Evolutionary conservation across 768 basidiomycete species (phyloP).

Genomic region (Pisolithus tinctorius): DNA sequence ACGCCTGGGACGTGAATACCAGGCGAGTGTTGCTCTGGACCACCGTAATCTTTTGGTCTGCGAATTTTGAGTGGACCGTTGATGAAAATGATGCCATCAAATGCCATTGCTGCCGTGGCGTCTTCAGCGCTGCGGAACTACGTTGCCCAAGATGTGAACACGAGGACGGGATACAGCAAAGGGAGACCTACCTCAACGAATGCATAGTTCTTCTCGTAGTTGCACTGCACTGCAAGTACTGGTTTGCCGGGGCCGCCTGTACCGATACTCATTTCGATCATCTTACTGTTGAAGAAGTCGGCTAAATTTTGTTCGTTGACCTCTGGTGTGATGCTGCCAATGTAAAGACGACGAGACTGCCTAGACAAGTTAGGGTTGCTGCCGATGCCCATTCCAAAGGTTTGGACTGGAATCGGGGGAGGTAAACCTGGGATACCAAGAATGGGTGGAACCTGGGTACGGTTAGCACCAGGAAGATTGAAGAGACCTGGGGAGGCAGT

Average conservation of each 20-base stretch:
- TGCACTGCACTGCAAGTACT: conserved; percentile 90
- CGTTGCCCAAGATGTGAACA: conserved; percentile 9
- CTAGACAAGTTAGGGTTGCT: conserved; percentile 85
- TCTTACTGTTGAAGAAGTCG: conserved; percentile 94
- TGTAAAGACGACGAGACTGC: conserved; percentile 92
- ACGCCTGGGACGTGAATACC: conserved; percentile 87
- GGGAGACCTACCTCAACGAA: conserved; percentile 79
- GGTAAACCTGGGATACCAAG: conserved; percentile 76
- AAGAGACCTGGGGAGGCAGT: conserved; percentile 62
- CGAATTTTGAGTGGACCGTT: conserved; percentile 96
- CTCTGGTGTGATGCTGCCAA: conserved; percentile 92
- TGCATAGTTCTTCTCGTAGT: conserved; percentile 98
- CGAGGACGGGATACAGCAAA: background rate
- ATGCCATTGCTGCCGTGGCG: conserved; percentile 93
- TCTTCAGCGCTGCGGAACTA: conserved; percentile 98
- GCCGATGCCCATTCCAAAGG: conserved; percentile 81
- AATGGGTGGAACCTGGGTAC: conserved; percentile 81
- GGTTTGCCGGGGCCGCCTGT: conserved; percentile 83
- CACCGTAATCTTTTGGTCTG: conserved; percentile 95
- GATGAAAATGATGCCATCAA: conserved; percentile 95
- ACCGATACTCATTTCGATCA: conserved; percentile 87
- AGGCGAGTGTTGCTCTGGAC: conserved; percentile 54
- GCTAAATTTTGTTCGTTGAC: conserved; percentile 90
- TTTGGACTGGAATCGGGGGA: conserved; percentile 76
- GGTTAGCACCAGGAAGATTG: conserved; percentile 92